phyloP scores from a whole-genome alignment of 306 rosid species.

The Dalbergia oliveri region DNA sequence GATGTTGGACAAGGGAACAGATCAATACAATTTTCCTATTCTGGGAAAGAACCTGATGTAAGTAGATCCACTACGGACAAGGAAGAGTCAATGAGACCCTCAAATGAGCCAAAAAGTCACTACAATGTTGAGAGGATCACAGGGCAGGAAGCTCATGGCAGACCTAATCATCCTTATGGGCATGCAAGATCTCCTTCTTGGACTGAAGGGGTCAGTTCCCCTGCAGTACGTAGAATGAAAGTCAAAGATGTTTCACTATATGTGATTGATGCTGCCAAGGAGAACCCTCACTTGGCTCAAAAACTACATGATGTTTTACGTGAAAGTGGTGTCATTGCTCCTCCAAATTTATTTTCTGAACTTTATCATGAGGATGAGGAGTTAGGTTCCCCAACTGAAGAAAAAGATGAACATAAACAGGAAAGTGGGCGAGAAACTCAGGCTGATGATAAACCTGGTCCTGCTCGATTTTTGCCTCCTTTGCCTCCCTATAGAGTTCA shows the following conservation, averaged over 20 bases:
- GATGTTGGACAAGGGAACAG: constrained; percentile 55
- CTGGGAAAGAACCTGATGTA: constrained; percentile 64
- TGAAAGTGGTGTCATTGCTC: constrained; percentile 96
- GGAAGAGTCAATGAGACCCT: constrained; percentile 53
- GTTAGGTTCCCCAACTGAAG: constrained; percentile 55
- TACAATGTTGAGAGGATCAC: constrained; percentile 57
- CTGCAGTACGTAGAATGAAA: constrained; percentile 77
- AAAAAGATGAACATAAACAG: constrained; percentile 56
- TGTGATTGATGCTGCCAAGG: constrained; percentile 97
- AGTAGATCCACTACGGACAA: constrained; percentile 45
- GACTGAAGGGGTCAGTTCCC: constrained; percentile 95
- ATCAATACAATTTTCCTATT: constrained; percentile 53
- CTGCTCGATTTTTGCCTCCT: constrained; percentile 66
- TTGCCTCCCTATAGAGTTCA: constrained; percentile 61
- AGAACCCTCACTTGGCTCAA: constrained; percentile 91
- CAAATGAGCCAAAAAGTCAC: constrained; percentile 50
- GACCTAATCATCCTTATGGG: constrained; percentile 62
- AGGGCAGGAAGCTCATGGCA: constrained; percentile 54
- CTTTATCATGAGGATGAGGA: constrained; percentile 78
- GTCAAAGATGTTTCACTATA: constrained; percentile 93
- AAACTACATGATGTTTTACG: constrained; percentile 92
- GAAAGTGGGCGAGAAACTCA: constrained; percentile 50
- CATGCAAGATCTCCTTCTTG: constrained; percentile 95
- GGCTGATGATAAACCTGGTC: constrained; percentile 54
- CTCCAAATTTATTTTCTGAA: constrained; percentile 85